Percentiles rank a stretch among this genome's conserved stretches.
Evolutionary conservation across 2,329 filamentous ascomycete genomes (phyloP).

Genomic region (Albifimbria verrucaria): DNA sequence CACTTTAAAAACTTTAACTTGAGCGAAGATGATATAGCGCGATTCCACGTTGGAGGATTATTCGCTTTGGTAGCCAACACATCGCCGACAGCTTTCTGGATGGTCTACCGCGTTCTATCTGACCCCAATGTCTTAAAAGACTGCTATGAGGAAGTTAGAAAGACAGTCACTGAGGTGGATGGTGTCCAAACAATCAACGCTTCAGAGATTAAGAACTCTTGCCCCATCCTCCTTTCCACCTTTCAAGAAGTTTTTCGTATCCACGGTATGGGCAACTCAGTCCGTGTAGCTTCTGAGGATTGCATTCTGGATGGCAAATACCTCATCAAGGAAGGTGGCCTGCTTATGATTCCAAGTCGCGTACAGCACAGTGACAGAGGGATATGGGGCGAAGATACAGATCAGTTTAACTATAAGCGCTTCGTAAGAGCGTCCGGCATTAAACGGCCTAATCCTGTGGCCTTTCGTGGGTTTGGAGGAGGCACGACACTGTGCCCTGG

Average conservation of each 20-base stretch:
- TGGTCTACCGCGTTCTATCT: neutral
- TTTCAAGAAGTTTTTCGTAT: slow-evolving; percentile 4
- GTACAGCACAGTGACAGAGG: neutral
- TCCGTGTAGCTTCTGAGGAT: slow-evolving; percentile 1
- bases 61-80: slow-evolving; percentile 1
- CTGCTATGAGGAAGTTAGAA: neutral
- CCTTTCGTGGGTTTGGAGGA: slow-evolving; percentile 3
- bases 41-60: neutral
- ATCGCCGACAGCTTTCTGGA: slow-evolving; percentile 1
- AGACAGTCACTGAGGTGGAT: neutral
- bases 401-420: slow-evolving; percentile 1
- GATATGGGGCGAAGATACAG: neutral
- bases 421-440: neutral
- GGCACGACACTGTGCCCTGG: slow-evolving; percentile 4
- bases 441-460: neutral
- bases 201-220: neutral
- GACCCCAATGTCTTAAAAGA: neutral
- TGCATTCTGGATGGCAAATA: neutral
- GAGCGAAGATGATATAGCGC: neutral
- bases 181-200: neutral
- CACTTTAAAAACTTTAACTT: neutral
- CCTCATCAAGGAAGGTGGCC: slow-evolving; percentile 1
- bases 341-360: slow-evolving; percentile 1
- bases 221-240: slow-evolving; percentile 1
- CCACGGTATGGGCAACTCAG: slow-evolving; percentile 1